Evolutionary conservation across 106 monocot species (phyloP), one percentile per base, ranked within the genome.

Genomic region (Hemerocallis citrina): DNA sequence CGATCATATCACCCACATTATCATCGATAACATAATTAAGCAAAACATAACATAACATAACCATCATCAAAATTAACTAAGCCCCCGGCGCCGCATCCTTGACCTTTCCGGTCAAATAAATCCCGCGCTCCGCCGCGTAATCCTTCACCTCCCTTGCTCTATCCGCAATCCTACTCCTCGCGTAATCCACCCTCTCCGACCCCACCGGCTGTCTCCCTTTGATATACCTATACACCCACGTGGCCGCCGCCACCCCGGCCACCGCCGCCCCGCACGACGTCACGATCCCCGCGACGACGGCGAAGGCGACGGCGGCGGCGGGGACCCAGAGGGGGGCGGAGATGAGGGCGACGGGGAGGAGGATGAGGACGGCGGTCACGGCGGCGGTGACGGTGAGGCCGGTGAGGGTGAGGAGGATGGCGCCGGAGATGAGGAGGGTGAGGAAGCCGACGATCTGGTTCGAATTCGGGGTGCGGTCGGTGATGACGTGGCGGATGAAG

Each of bases 61-160:
- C n/a, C n/a, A n/a, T n/a, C n/a, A n/a, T n/a, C n/a, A n/a, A n/a
- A n/a, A n/a, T n/a, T n/a, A n/a, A n/a, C 37, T n/a, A 74, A 68
- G 89, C 84, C 15, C 89, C 84, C 7, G 89, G 85, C 20, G 89
- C 89, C 3, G 85, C 89, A 47, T 81, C 89, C 81, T 85, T 89
- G 22, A 69, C 66, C 28, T 72, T 40, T 40, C 64, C 68, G n/a
- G 72, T 67, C 5, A 72, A 64, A 45, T 72, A 75, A 7, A 72
- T 75, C 27, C 79, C 68, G 62, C 81, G 70, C 70, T 74, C 85
- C 64, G 67, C 29, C 4, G 85, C 81, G 69, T 76, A 85, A 45
- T 90, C 85, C 84, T 70, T 89, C 49, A 81, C 56, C 52, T 78
- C 73, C 40, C 67, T 74, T 4, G 82, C 85, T 2, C 71, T 79